Base-by-base conservation (phyloP, 2,329 filamentous ascomycete species). In the Fusarium anguioides region DNA sequence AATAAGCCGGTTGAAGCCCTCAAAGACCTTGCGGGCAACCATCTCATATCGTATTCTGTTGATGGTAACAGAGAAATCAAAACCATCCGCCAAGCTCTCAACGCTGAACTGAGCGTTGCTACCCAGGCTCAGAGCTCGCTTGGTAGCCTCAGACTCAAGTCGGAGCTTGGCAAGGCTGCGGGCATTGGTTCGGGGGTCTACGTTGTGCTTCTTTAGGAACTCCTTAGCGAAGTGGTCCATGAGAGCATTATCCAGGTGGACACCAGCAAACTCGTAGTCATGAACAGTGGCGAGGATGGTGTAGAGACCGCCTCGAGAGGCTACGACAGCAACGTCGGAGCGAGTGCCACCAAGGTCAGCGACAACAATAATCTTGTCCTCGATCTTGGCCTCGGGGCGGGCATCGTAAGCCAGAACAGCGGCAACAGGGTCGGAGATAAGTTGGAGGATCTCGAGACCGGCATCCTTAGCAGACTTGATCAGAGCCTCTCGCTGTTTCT, bases 191-290 rank as follows among this genome's bases (percentile, higher is more conserved):
- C 94, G 88, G 21, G 96, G 96, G 79, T 98, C 96, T 58, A 88
- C 88, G 82, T 90, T 91, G 87, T 98, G 88, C 86, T 97, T 97
- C 88, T 99, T 98, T 76, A 96, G 87, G 82, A 99, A 99, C 81
- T 99, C 96, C 86, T 99, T 99, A 73, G 95, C 92, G 73, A 98
- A 97, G 84, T 97, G 91, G 78, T 99, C 95, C 78, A 97, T 92
- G 60, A 99, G 86, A 47, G 95, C 91, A 78, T 96, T 87, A 83
- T 99, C 96, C 57, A 99, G 86, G 70, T 94, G 89, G 33, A 88
- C 86, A 75, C 96, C 96, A 56, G 92, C 90, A 71, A 95, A 92
- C 76, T 98, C 94, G 81, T 97, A 97, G 84, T 99, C 96, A 83
- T 98, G 96, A 27, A 91, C 89, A 14, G 95, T 97, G 20, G 96